phyloP scores from a whole-genome alignment of 805 yeast genomes.

The Starmera caribaea region DNA sequence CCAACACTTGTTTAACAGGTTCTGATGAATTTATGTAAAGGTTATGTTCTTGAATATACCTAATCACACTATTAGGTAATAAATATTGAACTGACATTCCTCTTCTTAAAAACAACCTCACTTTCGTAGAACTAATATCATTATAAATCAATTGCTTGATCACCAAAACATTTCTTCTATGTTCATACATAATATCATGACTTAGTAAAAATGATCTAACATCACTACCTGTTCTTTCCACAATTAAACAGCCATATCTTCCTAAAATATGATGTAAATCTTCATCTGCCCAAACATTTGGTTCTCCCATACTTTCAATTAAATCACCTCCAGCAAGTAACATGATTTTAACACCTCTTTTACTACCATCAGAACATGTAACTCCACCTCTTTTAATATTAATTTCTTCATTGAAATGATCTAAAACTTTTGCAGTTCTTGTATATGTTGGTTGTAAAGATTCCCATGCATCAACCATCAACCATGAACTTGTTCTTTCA shows the following conservation, averaged over 20 bases:
- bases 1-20: conserved; percentile 83
- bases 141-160: conserved; percentile 94
- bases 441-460: conserved; percentile 84
- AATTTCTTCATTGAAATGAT: conserved; percentile 93
- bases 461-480: conserved; percentile 99
- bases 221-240: conserved; percentile 94
- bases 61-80: conserved; percentile 86
- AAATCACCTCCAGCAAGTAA: conserved; percentile 95
- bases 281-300: conserved; percentile 96
- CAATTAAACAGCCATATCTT: conserved; percentile 90
- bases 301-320: conserved; percentile 99
- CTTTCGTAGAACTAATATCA: conserved; percentile 93
- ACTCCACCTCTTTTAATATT: conserved; percentile 88
- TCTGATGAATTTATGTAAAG: conserved; percentile 80
- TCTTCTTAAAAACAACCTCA: conserved; percentile 81
- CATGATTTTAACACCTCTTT: conserved; percentile 88
- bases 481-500: conserved; percentile 93
- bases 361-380: conserved; percentile 43
- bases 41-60: conserved; percentile 89
- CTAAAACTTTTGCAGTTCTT: conserved; percentile 89
- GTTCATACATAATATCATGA: conserved; percentile 97
- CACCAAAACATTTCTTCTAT: conserved; percentile 83
- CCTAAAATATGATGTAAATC: conserved; percentile 95
- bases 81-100: conserved; percentile 96
- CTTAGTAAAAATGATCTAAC: conserved; percentile 85